Conservation (phyloP, 1,139 yeast genomes). For the Magnusiomyces sp. region DNA sequence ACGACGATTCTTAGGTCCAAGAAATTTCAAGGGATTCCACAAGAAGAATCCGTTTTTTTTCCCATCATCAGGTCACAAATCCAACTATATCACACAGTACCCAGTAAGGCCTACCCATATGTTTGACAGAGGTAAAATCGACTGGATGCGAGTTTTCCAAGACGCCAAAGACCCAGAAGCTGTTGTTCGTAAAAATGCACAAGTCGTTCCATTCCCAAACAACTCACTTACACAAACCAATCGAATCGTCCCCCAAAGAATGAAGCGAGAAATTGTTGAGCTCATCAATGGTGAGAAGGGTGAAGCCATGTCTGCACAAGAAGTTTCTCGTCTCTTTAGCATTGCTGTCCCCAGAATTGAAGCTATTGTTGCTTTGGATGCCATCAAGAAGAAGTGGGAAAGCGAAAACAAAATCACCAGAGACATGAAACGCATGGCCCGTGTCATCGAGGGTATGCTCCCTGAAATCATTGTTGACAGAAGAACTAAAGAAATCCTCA, state of each 20-base stretch:
- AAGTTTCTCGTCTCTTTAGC: slow-evolving; percentile 66
- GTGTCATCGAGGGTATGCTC: slow-evolving; percentile 68
- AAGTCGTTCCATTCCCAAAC: slow-evolving; percentile 63
- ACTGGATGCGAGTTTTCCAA: slow-evolving; percentile 21
- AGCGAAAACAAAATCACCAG: slow-evolving; percentile 32
- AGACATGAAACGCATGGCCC: slow-evolving; percentile 46
- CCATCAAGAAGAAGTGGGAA: slow-evolving; percentile 55
- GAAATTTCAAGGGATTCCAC: slow-evolving; percentile 77
- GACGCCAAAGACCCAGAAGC: slow-evolving; percentile 8
- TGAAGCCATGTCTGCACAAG: slow-evolving; percentile 59
- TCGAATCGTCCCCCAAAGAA: slow-evolving; percentile 45
- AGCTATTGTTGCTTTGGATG: slow-evolving; percentile 63
- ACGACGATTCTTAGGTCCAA: slow-evolving; percentile 64
- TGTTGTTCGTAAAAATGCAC: slow-evolving; percentile 1
- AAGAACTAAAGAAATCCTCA: slow-evolving; percentile 5
- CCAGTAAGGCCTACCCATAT: slow-evolving; percentile 39
- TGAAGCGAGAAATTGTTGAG: slow-evolving; percentile 51
- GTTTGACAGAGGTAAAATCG: slow-evolving; percentile 13
- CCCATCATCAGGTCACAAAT: slow-evolving; percentile 63
- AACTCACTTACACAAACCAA: slow-evolving; percentile 68
- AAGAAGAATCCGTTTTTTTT: slow-evolving; percentile 64
- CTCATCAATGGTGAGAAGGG: slow-evolving; percentile 42
- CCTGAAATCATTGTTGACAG: slow-evolving; percentile 34
- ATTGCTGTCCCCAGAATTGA: slow-evolving; percentile 79
- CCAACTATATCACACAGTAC: slow-evolving; percentile 54